These are phyloP conservation scores for Buddleja alternifolia DNA, from an alignment of 257 asterid species.

Conservation along the genomic window DNA sequence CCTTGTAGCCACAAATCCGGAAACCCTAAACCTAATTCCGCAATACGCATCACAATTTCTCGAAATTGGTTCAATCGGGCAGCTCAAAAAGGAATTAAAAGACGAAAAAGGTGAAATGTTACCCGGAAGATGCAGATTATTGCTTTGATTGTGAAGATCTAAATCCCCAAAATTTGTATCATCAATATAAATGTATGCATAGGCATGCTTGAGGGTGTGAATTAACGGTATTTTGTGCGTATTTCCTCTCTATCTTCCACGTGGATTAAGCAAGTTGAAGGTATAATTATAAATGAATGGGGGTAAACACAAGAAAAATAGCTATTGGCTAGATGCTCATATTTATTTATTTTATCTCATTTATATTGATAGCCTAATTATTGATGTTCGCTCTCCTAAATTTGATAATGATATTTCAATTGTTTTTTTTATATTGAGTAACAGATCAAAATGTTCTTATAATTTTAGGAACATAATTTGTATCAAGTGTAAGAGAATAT, in stretches of 20 bases:
- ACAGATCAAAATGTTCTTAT: too few relatives aligned
- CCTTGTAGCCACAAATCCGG: conserved; percentile 13
- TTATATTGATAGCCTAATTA: too few relatives aligned
- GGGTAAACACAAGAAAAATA: too few relatives aligned
- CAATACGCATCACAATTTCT: conserved; percentile 1
- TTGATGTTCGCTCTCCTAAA: too few relatives aligned
- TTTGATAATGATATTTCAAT: too few relatives aligned
- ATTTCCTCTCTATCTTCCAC: conserved; percentile 35
- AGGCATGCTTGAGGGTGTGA: not conserved
- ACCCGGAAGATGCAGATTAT: conserved; percentile 35
- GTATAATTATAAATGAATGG: too few relatives aligned
- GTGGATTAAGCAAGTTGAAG: conserved; percentile 23
- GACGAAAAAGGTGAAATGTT: conserved; percentile 10
- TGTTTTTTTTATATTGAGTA: too few relatives aligned
- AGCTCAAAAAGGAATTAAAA: conserved; percentile 19
- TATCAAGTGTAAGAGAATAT: too few relatives aligned
- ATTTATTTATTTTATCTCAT: too few relatives aligned
- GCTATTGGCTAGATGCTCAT: too few relatives aligned
- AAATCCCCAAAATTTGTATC: conserved; percentile 19
- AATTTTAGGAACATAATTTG: too few relatives aligned
- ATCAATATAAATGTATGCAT: conserved; percentile 30
- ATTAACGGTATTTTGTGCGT: conserved; percentile 38
- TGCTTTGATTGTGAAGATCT: conserved; percentile 34
- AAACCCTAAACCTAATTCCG: conserved; percentile 50
- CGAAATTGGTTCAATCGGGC: conserved; percentile 18